Base-by-base conservation (phyloP, 495 filamentous ascomycete species). In the Lophiotrema nucula region DNA sequence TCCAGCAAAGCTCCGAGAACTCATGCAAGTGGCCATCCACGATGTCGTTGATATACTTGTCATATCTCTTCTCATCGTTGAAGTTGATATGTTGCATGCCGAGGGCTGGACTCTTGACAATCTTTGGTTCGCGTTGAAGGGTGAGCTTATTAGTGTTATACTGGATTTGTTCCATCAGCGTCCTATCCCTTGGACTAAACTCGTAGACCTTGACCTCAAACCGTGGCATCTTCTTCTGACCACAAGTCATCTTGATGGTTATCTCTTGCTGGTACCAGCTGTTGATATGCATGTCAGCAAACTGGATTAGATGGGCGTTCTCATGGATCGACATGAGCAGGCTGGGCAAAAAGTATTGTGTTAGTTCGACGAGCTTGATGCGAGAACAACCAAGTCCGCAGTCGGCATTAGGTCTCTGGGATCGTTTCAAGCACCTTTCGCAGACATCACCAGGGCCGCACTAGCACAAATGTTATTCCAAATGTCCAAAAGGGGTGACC, bases 311-410 rank as follows among this genome's bases (percentile, higher is more conserved):
- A 15, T 58, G 24, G 18, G 67, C 56, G 33, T 65, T 56, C 48
- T 72, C 66, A 44, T 72, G 69, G 57, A 74, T 73, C 27, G 57
- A 28, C 21, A 64, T 67, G 52, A 69, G 45, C 48, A 69, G 54
- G 60, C 64, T 60, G 3, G 70, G 70, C 23, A 73, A 47, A 39
- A 73, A 73, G 25, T 60, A 67, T 16, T 56, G 38, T 5, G 58
- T 42, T 4, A 73, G 56, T 33, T 70, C 67, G 4, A 56, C 50
- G 24, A 73, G 64, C 46, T 68, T 69, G 10, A 66, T 58, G 11
- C 70, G 70, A 21, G 61, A 59, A 43, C 70, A 73, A 12, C 51
- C 62, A 16, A 72, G 60, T 24, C 55, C 64, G 45, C 54, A 60
- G 38, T 68, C 66, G 19, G 62, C 53, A 49, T 60, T 58, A 25